A percentile compares a stretch with the other conserved stretches of the same genome.
These are phyloP conservation scores for Boletus sp. DNA, from an alignment of 768 basidiomycete genomes.

Conservation along the genomic window DNA sequence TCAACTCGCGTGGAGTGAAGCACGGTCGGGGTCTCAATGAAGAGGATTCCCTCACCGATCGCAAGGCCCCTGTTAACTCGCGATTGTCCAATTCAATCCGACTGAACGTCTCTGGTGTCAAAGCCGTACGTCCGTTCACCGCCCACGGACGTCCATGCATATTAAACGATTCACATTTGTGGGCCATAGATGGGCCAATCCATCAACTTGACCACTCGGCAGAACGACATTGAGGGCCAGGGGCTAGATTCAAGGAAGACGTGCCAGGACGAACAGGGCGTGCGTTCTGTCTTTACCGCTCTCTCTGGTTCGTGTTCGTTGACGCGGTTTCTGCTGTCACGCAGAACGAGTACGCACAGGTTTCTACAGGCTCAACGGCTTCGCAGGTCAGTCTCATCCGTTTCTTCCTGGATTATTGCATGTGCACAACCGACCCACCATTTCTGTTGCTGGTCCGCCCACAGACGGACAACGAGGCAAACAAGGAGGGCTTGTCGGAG, in stretches of 20 bases:
- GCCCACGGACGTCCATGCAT: neutral
- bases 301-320: neutral
- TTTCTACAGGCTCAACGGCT: slow-evolving; percentile 15
- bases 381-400: slow-evolving; percentile 14
- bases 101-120: slow-evolving; percentile 11
- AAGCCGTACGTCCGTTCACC: slow-evolving; percentile 11
- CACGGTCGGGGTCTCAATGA: slow-evolving; percentile 24
- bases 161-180: neutral
- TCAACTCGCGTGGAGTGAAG: slow-evolving; percentile 21
- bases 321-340: neutral
- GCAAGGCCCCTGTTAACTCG: neutral
- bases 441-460: neutral
- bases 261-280: slow-evolving; percentile 12
- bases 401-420: neutral
- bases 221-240: slow-evolving; percentile 1
- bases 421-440: neutral
- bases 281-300: neutral
- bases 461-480: slow-evolving; percentile 1
- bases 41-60: slow-evolving; percentile 18
- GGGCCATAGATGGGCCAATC: slow-evolving; percentile 16
- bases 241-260: slow-evolving; percentile 16
- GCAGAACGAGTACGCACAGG: slow-evolving; percentile 16
- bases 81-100: slow-evolving; percentile 8
- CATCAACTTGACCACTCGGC: slow-evolving; percentile 7
- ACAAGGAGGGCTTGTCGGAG: slow-evolving; percentile 4